Evolutionary conservation across 768 basidiomycete species (phyloP), one percentile per base, ranked within the genome.

Genomic region (Paxillus ammoniavirescens): DNA sequence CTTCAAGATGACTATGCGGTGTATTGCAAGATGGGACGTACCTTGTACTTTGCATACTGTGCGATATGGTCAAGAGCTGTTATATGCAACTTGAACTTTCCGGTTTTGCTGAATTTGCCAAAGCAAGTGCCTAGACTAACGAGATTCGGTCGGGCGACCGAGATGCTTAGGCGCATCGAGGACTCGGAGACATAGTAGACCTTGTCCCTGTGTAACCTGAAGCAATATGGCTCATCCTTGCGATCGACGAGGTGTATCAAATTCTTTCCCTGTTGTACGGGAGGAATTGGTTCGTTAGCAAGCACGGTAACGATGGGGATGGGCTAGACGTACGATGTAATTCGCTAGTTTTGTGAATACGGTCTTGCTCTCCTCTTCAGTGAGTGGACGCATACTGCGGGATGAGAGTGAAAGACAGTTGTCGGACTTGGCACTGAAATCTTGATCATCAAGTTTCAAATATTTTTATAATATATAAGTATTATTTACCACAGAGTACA

Each of bases 41-140:
- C 97, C 82, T 99, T 99, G 78, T 93, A 92, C 73, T 96, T 98
- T 17, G 97, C 95, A 68, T 97, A 98, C 66, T 97, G 91, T 1
- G 93, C 92, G 54, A 99, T 72, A 65, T 91, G 89, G 65, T 98
- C 96, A 57, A 99, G 77, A 17, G 91, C 82, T 3, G 96, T 98
- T 62, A 99, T 84, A 60, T 98, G 94, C 55, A 99, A 77, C 77
- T 94, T 96, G 80, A 99, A 99, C 69, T 98, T 98, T 54, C 94
- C 94, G 47, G 86, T 84, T 79, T 98, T 98, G 68, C 85, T 89
- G 75, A 98, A 99, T 69, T 97, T 98, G 58, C 97, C 97, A 58
- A 98, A 89, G 74, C 95, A 98, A 57, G 94, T 98, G 40, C 97
- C 97, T 18, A 98, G 78, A 53, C 87, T 89, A 69, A 98, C 78